These are phyloP conservation scores for Albugo candida DNA, from an alignment of 352 stramenopile species.

Conservation along the genomic window DNA sequence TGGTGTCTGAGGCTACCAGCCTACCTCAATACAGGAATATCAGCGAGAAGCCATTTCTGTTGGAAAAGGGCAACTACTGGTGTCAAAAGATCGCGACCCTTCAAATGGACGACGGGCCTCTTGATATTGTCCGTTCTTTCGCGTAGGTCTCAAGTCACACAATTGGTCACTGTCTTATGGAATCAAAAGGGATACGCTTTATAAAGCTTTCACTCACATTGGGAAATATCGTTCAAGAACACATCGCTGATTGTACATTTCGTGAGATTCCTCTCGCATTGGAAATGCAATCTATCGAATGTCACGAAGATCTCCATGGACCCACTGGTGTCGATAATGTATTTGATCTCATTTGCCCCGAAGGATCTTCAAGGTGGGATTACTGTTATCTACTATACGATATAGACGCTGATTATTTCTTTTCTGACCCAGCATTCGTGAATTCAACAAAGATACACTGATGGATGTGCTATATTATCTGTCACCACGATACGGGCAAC, in stretches of 20 bases:
- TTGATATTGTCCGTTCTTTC: too few relatives aligned
- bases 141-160: too few relatives aligned
- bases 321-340: slow-evolving; percentile 65
- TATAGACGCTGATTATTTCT: background rate
- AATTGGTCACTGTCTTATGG: too few relatives aligned
- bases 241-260: slow-evolving; percentile 69
- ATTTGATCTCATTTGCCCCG: slow-evolving; percentile 67
- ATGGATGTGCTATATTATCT: slow-evolving; percentile 91
- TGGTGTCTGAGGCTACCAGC: too few relatives aligned
- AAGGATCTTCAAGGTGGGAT: slow-evolving; percentile 45
- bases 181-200: too few relatives aligned
- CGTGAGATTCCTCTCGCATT: slow-evolving; percentile 57
- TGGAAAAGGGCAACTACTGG: too few relatives aligned
- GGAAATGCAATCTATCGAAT: slow-evolving; percentile 81
- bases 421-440: slow-evolving; percentile 37
- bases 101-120: too few relatives aligned
- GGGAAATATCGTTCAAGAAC: too few relatives aligned
- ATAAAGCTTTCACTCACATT: too few relatives aligned
- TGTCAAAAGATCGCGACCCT: too few relatives aligned
- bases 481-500: slow-evolving; percentile 75
- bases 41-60: too few relatives aligned
- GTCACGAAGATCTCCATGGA: slow-evolving; percentile 77
- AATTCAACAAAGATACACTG: slow-evolving; percentile 88
- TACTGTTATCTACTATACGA: background rate
- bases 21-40: too few relatives aligned